phyloP scores from a whole-genome alignment of 192 early-diverging fungal genomes.

The Gaertneriomyces semiglobifer region DNA sequence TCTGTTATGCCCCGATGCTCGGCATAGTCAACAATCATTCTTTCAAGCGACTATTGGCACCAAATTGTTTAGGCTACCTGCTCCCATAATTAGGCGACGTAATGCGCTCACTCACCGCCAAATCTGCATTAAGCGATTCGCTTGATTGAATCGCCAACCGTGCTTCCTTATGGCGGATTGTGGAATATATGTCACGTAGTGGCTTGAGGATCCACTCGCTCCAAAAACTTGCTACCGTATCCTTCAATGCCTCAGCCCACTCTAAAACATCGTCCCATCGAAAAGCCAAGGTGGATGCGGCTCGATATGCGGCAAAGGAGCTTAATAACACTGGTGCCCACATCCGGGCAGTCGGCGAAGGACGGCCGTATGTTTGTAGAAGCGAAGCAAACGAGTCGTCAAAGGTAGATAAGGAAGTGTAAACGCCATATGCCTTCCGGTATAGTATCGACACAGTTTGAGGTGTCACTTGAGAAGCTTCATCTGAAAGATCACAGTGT shows the following conservation, averaged over 20 bases:
- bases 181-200: conserved; percentile 65
- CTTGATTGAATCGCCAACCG: conserved; percentile 72
- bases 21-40: conserved; percentile 86
- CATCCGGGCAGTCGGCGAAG: conserved; percentile 54
- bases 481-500: neutral
- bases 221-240: conserved; percentile 64
- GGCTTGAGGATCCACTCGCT: conserved; percentile 79
- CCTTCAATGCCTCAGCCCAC: conserved; percentile 46
- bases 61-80: neutral
- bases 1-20: conserved; percentile 40
- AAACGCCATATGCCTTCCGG: conserved; percentile 1
- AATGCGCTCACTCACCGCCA: conserved; percentile 54
- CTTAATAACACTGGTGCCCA: conserved; percentile 68
- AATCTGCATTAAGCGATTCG: conserved; percentile 71
- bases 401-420: conserved; percentile 17
- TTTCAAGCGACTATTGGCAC: conserved; percentile 64
- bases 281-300: conserved; percentile 22
- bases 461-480: neutral
- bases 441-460: conserved; percentile 18
- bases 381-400: conserved; percentile 34
- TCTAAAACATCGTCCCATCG: conserved; percentile 39
- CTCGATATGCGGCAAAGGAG: conserved; percentile 44
- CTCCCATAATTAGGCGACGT: conserved; percentile 7
- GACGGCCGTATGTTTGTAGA: conserved; percentile 48
- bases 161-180: conserved; percentile 77